Base-by-base conservation (phyloP, 2,329 filamentous ascomycete genomes). In the Cordyceps militaris region DNA sequence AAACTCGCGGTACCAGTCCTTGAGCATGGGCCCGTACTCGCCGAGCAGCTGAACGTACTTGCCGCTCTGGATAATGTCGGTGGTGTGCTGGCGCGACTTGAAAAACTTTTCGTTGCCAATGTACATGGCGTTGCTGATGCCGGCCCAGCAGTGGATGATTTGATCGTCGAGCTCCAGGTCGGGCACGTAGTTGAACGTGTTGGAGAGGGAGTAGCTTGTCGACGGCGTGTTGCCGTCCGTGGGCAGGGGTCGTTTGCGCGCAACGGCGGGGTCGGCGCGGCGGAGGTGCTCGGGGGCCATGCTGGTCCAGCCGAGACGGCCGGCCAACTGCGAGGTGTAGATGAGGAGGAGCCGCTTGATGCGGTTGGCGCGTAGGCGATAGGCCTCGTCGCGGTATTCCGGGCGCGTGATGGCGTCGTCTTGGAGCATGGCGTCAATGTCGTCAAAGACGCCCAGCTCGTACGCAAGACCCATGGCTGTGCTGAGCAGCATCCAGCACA, bases 401-500 rank as follows among this genome's bases (percentile, higher is more conserved):
- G 83, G 83, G 32, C 82, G 76, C 16, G 79, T 79, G 62, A 85
- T 83, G 60, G 80, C 76, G 59, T 81, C 76, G 52, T 83, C 76
- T 59, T 79, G 80, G 57, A 86, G 71, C 64, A 84, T 69, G 65
- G 92, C 88, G 59, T 89, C 90, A 62, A 92, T 90, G 59, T 92
- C 85, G 64, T 97, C 94, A 65, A 97, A 99, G 2, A 99, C 91
- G 11, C 94, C 94, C 32, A 99, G 83, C 71, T 99, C 94, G 64
- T 96, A 96, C 0, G 89, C 91, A 38, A 97, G 77, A 1, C 91
- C 89, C 76, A 93, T 89, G 14, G 91, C 91, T 38, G 91, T 95
- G 67, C 91, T 95, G 30, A 97, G 80, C 14, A 97, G 77, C 91
- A 97, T 97, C 93, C 93, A 97, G 68, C 90, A 96, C 89, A 97